A percentile compares a stretch with the other conserved stretches of the same genome.
Evolutionary conservation across 805 yeast species (phyloP).

Genomic region (Starmerella scarabaei): DNA sequence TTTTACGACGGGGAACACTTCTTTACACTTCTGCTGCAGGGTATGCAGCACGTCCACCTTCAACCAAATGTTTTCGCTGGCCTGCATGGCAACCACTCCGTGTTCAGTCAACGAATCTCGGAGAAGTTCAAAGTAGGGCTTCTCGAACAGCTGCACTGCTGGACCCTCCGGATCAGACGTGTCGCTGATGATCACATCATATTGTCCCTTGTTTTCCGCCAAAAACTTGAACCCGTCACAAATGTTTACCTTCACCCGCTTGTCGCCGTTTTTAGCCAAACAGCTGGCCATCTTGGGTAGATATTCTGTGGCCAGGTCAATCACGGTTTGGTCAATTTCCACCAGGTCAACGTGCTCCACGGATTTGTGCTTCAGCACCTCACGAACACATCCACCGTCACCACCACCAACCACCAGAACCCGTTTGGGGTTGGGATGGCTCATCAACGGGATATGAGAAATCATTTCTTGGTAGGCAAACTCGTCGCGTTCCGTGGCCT

Average conservation of each 20-base stretch:
- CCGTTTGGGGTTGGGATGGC: slow-evolving; percentile 60
- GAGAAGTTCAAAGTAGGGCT: slow-evolving; percentile 58
- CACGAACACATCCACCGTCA: slow-evolving; percentile 89
- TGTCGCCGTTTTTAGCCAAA: slow-evolving; percentile 31
- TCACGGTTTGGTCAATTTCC: slow-evolving; percentile 82
- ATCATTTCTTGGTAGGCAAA: slow-evolving; percentile 91
- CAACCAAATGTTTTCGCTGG: slow-evolving; percentile 79
- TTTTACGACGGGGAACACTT: slow-evolving; percentile 82
- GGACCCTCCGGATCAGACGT: slow-evolving; percentile 95
- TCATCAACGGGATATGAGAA: slow-evolving; percentile 65
- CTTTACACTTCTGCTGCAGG: slow-evolving; percentile 66
- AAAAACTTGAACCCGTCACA: slow-evolving; percentile 78
- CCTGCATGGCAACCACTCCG: slow-evolving; percentile 69
- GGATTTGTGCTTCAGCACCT: slow-evolving; percentile 60
- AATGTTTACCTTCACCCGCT: slow-evolving; percentile 51
- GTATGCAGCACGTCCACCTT: slow-evolving; percentile 74
- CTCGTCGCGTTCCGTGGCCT: slow-evolving; percentile 85
- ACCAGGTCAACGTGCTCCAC: slow-evolving; percentile 57
- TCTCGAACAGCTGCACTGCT: slow-evolving; percentile 77
- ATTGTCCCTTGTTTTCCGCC: slow-evolving; percentile 37
- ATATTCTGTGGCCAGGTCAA: slow-evolving; percentile 54
- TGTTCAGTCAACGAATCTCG: slow-evolving; percentile 46
- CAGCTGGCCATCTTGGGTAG: slow-evolving; percentile 57
- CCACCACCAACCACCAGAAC: slow-evolving; percentile 92
- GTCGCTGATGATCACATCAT: slow-evolving; percentile 79